Conservation (phyloP, 805 yeast species). For the Scheffersomyces stipitis region DNA sequence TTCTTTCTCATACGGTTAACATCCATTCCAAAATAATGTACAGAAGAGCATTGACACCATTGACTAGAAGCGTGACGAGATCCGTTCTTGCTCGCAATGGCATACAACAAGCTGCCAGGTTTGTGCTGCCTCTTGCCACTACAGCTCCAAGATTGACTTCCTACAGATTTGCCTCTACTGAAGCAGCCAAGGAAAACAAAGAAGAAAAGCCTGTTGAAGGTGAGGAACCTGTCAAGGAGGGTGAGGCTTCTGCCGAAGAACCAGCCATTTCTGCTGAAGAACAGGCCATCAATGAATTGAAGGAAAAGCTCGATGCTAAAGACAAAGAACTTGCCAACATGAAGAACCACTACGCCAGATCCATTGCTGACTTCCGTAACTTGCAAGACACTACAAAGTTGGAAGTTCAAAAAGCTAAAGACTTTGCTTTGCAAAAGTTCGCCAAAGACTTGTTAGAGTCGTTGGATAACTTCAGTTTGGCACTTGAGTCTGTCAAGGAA, state of each 20-base stretch:
- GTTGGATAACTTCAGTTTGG: constrained; percentile 86
- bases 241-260: constrained; percentile 8
- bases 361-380: constrained; percentile 91
- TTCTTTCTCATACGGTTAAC: no score
- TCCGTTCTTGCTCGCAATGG: constrained; percentile 8
- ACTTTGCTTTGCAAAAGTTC: constrained; percentile 88
- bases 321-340: constrained; percentile 75
- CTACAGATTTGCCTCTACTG: constrained; percentile 18
- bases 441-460: constrained; percentile 89
- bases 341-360: constrained; percentile 78
- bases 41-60: constrained; percentile 22
- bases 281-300: constrained; percentile 30
- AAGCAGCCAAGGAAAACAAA: constrained; percentile 9
- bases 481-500: constrained; percentile 67
- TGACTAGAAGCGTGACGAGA: constrained; percentile 19
- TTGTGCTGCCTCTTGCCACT: constrained; percentile 8
- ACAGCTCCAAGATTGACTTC: constrained; percentile 9
- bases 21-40: constrained; percentile 19
- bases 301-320: constrained; percentile 56
- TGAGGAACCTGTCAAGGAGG: constrained; percentile 5
- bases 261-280: constrained; percentile 3
- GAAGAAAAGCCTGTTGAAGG: constrained; percentile 4
- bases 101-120: constrained; percentile 12
- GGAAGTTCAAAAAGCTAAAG: constrained; percentile 83
- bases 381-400: constrained; percentile 87